Evolutionary conservation across 306 rosid genomes (phyloP).

Genomic region (Oemleria cerasiformis): DNA sequence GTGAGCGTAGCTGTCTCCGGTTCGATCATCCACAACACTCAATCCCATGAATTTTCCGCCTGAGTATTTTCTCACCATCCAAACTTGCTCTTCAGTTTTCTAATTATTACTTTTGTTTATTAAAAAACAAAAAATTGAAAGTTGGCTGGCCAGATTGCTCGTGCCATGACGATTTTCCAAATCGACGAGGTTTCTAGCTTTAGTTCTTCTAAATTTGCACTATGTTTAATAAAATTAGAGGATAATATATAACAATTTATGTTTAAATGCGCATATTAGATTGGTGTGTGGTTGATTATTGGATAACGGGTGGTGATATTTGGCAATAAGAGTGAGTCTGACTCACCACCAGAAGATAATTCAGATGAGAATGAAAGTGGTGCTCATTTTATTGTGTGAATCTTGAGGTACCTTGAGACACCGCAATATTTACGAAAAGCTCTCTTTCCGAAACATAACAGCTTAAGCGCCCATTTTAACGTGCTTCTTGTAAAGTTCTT

Average conservation of each 20-base stretch:
- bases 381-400: too few species aligned
- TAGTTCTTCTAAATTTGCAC: not conserved
- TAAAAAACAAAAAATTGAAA: constrained; percentile 23
- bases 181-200: constrained; percentile 65
- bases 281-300: not conserved
- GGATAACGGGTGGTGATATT: constrained; percentile 68
- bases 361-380: too few species aligned
- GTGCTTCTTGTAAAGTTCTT: too few species aligned
- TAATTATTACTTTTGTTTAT: constrained; percentile 9
- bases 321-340: constrained; percentile 52
- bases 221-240: too few species aligned
- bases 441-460: too few species aligned
- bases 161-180: constrained; percentile 93
- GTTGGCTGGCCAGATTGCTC: constrained; percentile 97
- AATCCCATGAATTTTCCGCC: constrained; percentile 81
- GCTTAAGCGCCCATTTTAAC: too few species aligned
- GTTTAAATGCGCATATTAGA: not conserved
- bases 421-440: too few species aligned
- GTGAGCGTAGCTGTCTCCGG: constrained; percentile 81
- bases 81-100: not conserved
- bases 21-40: constrained; percentile 86
- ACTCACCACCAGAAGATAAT: constrained; percentile 22
- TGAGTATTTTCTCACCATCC: constrained; percentile 43
- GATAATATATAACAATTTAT: not conserved
- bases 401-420: too few species aligned